A percentile compares a stretch with the other conserved stretches of the same genome.
phyloP scores from a whole-genome alignment of 2,329 filamentous ascomycete genomes.

The Stachybotrys chartarum region DNA sequence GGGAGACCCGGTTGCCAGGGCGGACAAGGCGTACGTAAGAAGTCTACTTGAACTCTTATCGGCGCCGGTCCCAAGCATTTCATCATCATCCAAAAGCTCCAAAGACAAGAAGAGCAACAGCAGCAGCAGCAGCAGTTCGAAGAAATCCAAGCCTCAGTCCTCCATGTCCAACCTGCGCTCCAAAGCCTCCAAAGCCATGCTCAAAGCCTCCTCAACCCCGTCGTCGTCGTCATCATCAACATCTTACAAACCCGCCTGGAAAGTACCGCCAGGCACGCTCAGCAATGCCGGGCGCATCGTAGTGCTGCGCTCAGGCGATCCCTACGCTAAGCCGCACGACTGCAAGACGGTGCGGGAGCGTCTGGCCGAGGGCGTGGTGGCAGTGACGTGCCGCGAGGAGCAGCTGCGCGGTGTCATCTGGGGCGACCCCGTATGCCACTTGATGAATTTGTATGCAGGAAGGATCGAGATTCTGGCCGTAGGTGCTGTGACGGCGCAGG shows the following conservation, averaged over 20 bases:
- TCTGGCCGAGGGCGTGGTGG: conserved; percentile 56
- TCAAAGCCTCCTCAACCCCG: conserved; percentile 9
- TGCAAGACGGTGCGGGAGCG: conserved; percentile 42
- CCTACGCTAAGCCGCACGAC: conserved; percentile 26
- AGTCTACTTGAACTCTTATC: conserved; percentile 66
- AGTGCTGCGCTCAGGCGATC: conserved; percentile 50
- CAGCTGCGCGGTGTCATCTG: conserved; percentile 65
- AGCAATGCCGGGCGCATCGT: conserved; percentile 65
- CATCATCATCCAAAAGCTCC: background rate
- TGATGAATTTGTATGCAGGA: conserved; percentile 70
- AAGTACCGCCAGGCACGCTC: conserved; percentile 57
- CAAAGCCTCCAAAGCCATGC: conserved; percentile 8
- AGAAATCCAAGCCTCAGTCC: background rate
- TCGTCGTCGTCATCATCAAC: background rate
- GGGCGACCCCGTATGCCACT: conserved; percentile 74
- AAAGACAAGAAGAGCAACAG: conserved; percentile 3
- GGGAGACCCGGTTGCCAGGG: conserved; percentile 72
- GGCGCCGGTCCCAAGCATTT: conserved; percentile 41
- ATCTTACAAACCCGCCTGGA: conserved; percentile 44
- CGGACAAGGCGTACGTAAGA: conserved; percentile 69
- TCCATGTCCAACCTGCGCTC: conserved; percentile 2
- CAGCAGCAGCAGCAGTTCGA: background rate
- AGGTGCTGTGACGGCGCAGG: conserved; percentile 31
- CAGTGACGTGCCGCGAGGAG: conserved; percentile 60
- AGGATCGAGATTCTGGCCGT: conserved; percentile 66